Percentiles rank a stretch among this genome's conserved stretches.
These are phyloP conservation scores for Guillardia theta DNA, from an alignment of 78 protist genomes.

Conservation along the genomic window DNA sequence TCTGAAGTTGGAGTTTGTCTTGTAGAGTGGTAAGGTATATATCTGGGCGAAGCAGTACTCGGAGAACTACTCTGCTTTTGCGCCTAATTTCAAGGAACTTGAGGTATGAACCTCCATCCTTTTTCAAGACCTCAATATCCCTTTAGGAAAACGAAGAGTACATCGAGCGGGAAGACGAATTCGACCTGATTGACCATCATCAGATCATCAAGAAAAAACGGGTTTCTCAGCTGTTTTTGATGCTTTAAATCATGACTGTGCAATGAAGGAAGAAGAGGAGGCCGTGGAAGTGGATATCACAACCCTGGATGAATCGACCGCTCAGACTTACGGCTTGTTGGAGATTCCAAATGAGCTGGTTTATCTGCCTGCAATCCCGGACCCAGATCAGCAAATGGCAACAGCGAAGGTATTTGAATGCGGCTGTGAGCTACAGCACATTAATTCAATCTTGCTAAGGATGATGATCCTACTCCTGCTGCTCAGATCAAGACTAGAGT, in stretches of 20 bases:
- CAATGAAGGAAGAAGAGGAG: not conserved
- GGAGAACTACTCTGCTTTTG: conserved; percentile 48
- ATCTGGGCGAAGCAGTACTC: conserved; percentile 45
- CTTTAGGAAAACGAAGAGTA: conserved; percentile 45
- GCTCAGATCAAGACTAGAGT: not conserved
- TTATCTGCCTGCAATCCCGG: not conserved
- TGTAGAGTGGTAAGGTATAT: not conserved
- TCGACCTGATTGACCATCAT: conserved; percentile 14
- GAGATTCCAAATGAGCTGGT: not conserved
- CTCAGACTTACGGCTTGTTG: not conserved
- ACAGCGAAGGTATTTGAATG: too few relatives aligned
- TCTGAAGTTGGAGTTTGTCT: too few relatives aligned
- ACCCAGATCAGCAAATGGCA: not conserved
- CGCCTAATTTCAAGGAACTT: conserved; percentile 48
- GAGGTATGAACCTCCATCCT: not conserved
- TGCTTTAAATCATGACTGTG: not conserved
- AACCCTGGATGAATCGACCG: not conserved
- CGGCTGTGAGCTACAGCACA: too few relatives aligned
- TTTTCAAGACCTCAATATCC: not conserved
- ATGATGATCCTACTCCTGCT: not conserved
- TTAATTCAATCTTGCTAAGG: too few relatives aligned
- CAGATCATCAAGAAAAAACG: not conserved
- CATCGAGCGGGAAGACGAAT: conserved; percentile 47
- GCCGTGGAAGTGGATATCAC: not conserved
- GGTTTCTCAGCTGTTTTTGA: too few relatives aligned